These are phyloP conservation scores for Scheffersomyces parashehatae DNA, from an alignment of 1,139 yeast genomes.

Conservation along the genomic window DNA sequence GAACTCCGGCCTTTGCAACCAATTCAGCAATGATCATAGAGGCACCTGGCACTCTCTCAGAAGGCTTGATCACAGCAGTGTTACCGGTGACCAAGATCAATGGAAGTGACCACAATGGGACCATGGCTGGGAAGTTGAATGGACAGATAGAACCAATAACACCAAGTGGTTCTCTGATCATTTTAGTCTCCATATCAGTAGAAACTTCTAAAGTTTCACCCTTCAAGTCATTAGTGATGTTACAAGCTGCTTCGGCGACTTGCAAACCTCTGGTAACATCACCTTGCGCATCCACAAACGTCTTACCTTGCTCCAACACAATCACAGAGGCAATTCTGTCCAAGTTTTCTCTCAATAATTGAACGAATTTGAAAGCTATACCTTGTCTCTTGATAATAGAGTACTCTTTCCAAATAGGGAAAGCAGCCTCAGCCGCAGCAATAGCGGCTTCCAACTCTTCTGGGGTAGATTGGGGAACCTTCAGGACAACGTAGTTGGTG, in stretches of 20 bases:
- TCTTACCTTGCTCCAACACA: constrained; percentile 80
- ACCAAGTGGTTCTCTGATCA: constrained; percentile 66
- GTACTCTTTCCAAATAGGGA: constrained; percentile 57
- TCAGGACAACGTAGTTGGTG: constrained; percentile 63
- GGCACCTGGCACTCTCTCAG: constrained; percentile 80
- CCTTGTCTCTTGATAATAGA: constrained; percentile 73
- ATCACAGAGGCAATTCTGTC: constrained; percentile 71
- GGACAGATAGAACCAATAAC: constrained; percentile 74
- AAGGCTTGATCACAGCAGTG: constrained; percentile 74
- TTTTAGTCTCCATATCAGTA: constrained; percentile 76
- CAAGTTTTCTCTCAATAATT: constrained; percentile 66
- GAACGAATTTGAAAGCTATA: constrained; percentile 71
- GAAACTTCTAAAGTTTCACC: constrained; percentile 72
- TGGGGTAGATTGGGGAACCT: constrained; percentile 73
- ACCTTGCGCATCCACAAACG: constrained; percentile 75
- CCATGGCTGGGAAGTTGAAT: constrained; percentile 86
- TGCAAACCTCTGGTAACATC: constrained; percentile 81
- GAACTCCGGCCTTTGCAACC: constrained; percentile 75
- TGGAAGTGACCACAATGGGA: constrained; percentile 82
- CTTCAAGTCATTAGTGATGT: constrained; percentile 63
- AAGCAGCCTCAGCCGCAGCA: constrained; percentile 63
- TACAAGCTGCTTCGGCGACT: constrained; percentile 73
- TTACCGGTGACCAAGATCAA: constrained; percentile 76
- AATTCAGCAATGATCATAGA: constrained; percentile 76
- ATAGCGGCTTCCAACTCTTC: constrained; percentile 69